Evolutionary conservation across 23 red algal genomes (phyloP), one percentile per base, ranked within the genome.

Genomic region (Gracilaria gracilis): DNA sequence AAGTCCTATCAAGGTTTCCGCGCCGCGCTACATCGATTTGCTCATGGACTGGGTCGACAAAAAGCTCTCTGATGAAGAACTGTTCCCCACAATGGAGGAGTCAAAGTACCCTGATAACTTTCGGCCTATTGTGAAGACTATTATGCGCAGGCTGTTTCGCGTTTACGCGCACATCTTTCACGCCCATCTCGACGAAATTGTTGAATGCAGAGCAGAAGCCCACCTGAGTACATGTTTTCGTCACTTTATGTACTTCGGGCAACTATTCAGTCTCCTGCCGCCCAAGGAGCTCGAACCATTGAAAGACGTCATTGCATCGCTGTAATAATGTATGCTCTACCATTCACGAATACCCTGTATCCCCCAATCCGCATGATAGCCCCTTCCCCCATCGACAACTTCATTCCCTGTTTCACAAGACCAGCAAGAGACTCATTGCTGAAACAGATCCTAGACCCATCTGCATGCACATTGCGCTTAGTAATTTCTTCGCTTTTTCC

Each of bases 131-230:
- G 96, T 95, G 47, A 98, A 94, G 88, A 89, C 91, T 29, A 98
- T 99, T 27, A 93, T 95, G 84, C 89, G 91, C 17, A 83, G 97
- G 32, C 85, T 99, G 16, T 93, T 96, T 47, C 97, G 97, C 57
- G 89, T 99, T 17, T 99, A 96, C 46, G 97, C 94, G 14, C 97
- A 99, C 73, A 94, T 99, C 66, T 99, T 95, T 51, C 95, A 99
- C 64, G 81, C 89, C 31, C 97, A 99, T 81, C 69, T 96, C 32
- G 97, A 95, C 37, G 89, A 92, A 61, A 93, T 96, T 89, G 75
- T 96, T 33, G 97, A 91, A 64, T 92, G 87, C 73, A 81, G 83
- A 66, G 97, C 97, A 38, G 84, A 95, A 32, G 48, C 97, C 29
- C 97, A 99, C 67, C 90, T 99, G 1, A 96, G 91, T 61, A 99